phyloP scores from a whole-genome alignment of 148 eudicot genomes.

The Fallopia convolvulus region DNA sequence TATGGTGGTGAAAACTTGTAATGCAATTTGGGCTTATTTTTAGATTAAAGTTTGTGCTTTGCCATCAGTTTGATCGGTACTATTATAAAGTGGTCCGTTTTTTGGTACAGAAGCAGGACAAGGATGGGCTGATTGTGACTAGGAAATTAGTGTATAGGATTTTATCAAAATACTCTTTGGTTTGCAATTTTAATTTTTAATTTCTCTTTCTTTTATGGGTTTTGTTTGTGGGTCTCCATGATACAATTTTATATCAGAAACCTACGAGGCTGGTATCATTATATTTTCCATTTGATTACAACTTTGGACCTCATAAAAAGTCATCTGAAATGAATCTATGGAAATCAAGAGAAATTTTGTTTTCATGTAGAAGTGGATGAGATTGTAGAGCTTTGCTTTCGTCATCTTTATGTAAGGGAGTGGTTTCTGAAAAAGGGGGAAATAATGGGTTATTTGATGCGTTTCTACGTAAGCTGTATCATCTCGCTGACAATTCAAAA shows the following conservation, averaged over 20 bases:
- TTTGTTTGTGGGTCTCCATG: background rate
- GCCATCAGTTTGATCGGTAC: background rate
- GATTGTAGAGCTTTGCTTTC: background rate
- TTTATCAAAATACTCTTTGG: background rate
- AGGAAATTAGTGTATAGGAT: background rate
- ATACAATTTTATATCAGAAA: no score
- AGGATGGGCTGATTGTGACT: background rate
- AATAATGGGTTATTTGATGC: background rate
- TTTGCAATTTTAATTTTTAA: background rate
- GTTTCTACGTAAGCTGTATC: background rate
- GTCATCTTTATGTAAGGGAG: background rate
- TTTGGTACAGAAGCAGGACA: slow-evolving; percentile 5
- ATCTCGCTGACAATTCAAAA: background rate
- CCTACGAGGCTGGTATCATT: background rate
- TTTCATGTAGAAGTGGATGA: background rate
- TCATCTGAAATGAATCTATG: no score
- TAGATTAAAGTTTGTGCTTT: background rate
- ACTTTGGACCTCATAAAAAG: no score
- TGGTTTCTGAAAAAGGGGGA: background rate
- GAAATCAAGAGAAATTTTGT: no score
- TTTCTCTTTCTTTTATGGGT: background rate
- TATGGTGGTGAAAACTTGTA: slow-evolving; percentile 1
- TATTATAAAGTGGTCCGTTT: background rate
- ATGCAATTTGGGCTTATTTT: background rate
- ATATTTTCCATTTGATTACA: background rate